Base-by-base conservation (phyloP, 352 stramenopile species). In the Peronospora destructor region DNA sequence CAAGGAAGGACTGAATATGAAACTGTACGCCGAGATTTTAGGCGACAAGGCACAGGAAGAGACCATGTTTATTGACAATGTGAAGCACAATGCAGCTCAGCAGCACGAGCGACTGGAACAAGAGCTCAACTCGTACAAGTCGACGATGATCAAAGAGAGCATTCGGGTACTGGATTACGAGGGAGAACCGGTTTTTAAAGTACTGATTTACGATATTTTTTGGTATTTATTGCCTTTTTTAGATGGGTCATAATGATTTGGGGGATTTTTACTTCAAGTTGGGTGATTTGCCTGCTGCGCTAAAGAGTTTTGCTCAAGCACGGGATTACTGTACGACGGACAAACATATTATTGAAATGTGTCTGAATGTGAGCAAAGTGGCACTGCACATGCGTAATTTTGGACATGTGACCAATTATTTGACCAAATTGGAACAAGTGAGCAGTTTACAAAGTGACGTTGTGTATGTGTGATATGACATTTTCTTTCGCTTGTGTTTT, bases 91-190 rank as follows among this genome's bases (percentile, higher is more conserved):
- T 43, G 74, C 76, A 1, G 60, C 65, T 17, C 66, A 84, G 30
- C 78, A 87, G 52, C 80, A 93, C 41, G 84, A 91, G 39, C 76
- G 79, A 3, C 63, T 95, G 26, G 82, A 93, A 56, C 82, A 91
- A 45, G 84, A 95, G 53, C 73, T 95, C 13, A 91, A 93, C 50
- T 93, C 83, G 65, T 95, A 93, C 71, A 95, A 95, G 63, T 92
- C 80, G 28, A 93, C 76, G 12, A 87, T 93, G 74, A 93, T 95
- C 73, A 95, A 95, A 58, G 84, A 95, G 53, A 93, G 81, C 68
- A 95, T 95, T 52, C 72, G 84, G 47, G 81, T 93, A 67, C 13
- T n/a, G 60, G 26, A 36, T 23, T 8, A 45, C 1, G 30, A 34
- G 26, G 4, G 26, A 32, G 9, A 32, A 11, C 26, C 9, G 38